A percentile compares a stretch with the other conserved stretches of the same genome.
Evolutionary conservation across 441 rosid species (phyloP).

Genomic region (Theobroma grandiflorum): DNA sequence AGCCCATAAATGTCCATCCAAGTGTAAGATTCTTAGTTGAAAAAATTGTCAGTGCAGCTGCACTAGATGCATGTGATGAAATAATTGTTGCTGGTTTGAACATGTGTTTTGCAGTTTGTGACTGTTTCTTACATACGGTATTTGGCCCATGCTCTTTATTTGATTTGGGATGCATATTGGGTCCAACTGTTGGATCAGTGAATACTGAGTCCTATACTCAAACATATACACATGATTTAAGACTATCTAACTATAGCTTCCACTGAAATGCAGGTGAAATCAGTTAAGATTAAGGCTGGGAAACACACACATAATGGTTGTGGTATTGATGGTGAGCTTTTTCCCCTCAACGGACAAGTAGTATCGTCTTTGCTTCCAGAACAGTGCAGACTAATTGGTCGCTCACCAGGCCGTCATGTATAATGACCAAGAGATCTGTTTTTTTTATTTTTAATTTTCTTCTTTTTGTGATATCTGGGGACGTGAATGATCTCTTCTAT

Average conservation of each 20-base stretch:
- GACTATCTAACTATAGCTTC: background rate
- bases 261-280: constrained; percentile 68
- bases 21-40: background rate
- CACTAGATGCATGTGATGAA: background rate
- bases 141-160: background rate
- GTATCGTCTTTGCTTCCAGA: constrained; percentile 87
- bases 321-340: constrained; percentile 96
- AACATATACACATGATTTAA: constrained; percentile 3
- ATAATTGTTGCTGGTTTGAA: background rate
- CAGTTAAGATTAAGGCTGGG: constrained; percentile 82
- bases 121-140: background rate
- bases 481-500: constrained; percentile 17
- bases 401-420: constrained; percentile 49
- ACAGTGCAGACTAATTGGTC: constrained; percentile 95
- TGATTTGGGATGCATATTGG: background rate
- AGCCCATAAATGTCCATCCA: background rate
- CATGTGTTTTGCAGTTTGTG: background rate
- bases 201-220: background rate
- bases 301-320: constrained; percentile 87
- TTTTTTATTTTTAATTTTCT: constrained; percentile 15
- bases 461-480: constrained; percentile 32
- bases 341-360: constrained; percentile 85
- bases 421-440: constrained; percentile 33
- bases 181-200: constrained; percentile 5
- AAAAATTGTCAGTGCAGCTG: background rate